Evolutionary conservation across 352 stramenopile species (phyloP), one percentile per base, ranked within the genome.

Genomic region (Globisporangium emineosum): DNA sequence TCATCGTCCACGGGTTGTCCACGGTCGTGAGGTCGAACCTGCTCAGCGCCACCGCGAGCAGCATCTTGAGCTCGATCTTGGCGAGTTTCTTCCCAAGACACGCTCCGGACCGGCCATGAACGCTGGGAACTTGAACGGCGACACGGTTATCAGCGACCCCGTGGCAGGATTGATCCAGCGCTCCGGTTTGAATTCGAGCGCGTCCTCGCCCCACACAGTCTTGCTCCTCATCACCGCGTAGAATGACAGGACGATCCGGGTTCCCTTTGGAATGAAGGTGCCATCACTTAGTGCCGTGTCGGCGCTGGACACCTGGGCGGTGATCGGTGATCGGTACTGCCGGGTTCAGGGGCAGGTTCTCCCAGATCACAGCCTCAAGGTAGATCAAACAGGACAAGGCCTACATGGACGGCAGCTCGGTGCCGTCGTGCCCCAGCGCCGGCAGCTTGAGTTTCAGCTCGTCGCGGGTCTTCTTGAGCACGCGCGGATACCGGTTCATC

Each of bases 41-140:
- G 58, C 66, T 76, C 23, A 81, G 49, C 9, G 78, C 33, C 27
- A 66, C 64, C 7, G 68, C 56, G 0, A 67, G 61, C 4, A 70
- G 67, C 57, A 78, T 81, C 55, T 83, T 83, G 23, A 57, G 37
- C 27, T 57, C 27, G 27, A 57, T 30, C 27, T 27, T 42, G 7
- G 51, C 51, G 17, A 57, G 32, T 27, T 30, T 57, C 27, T 40
- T 57, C 2, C 83, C 84, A 15, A 89, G 68, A 53, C 83, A 93
- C 19, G 74, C 62, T 19, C 83, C 8, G 72, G 72, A 5, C 83
- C 83, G 33, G 70, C 77, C 54, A 78, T 76, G 63, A 92, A 93
- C 1, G 69, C 62, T 27, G 68, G 60, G 57, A 86, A 90, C 63
- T 79, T 72, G 60, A 74, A 89, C 40, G 69, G 42, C 2, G 69